These are phyloP conservation scores for Ophiostoma ulmi DNA, from an alignment of 2,329 filamentous ascomycete species.

Conservation along the genomic window DNA sequence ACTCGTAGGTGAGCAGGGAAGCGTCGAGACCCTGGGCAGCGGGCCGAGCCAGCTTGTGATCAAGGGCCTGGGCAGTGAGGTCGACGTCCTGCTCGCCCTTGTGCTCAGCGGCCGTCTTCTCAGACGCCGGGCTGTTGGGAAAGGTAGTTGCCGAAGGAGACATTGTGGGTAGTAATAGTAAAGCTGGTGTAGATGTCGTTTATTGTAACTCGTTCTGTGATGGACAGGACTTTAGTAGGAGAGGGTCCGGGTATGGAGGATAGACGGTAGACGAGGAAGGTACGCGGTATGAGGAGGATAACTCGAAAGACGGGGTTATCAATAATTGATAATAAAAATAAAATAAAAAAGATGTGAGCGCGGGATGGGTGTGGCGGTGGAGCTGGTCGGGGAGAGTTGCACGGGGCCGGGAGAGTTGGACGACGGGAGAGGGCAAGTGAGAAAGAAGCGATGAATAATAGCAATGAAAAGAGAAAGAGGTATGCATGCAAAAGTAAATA, in stretches of 20 bases:
- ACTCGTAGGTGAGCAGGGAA: conserved; percentile 54
- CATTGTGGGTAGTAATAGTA: conserved; percentile 27
- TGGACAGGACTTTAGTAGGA: background rate
- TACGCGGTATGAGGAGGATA: background rate
- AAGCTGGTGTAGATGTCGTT: background rate
- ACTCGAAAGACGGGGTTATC: background rate
- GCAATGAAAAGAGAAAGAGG: background rate
- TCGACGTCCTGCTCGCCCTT: conserved; percentile 42
- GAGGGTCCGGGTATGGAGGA: background rate
- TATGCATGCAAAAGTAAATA: background rate
- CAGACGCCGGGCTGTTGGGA: conserved; percentile 30
- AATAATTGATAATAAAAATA: background rate
- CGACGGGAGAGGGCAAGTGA: background rate
- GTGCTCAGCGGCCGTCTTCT: conserved; percentile 29
- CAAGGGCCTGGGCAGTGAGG: conserved; percentile 39
- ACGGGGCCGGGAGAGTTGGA: background rate
- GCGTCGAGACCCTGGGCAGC: conserved; percentile 53
- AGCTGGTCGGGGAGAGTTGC: background rate
- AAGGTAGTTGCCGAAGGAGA: conserved; percentile 29
- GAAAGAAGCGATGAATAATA: background rate
- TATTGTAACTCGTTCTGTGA: background rate
- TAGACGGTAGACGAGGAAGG: background rate
- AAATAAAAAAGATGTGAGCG: background rate
- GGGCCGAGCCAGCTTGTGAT: conserved; percentile 43
- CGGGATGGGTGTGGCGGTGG: background rate